These are phyloP conservation scores for Arxiozyma slooffiae DNA, from an alignment of 1,139 yeast genomes.

Conservation along the genomic window DNA sequence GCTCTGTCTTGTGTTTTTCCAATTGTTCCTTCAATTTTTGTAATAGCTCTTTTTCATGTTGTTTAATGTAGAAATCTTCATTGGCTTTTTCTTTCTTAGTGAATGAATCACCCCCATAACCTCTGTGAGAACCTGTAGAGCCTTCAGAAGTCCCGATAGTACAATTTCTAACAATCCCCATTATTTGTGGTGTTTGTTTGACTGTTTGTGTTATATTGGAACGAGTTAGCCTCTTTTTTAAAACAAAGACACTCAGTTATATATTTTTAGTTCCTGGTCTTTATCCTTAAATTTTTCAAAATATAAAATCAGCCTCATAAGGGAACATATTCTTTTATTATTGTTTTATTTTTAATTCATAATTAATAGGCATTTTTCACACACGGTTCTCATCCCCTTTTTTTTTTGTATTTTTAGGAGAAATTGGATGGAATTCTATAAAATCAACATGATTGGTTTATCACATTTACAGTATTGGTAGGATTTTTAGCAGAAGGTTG, in stretches of 20 bases:
- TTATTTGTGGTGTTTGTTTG: constrained; percentile 11
- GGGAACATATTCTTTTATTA: not conserved
- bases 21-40: constrained; percentile 42
- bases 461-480: not conserved
- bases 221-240: constrained; percentile 19
- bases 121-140: constrained; percentile 40
- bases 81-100: constrained; percentile 61
- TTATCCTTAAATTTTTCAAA: not conserved
- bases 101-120: constrained; percentile 44
- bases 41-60: constrained; percentile 55
- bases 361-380: not conserved
- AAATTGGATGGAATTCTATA: not conserved
- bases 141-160: constrained; percentile 29
- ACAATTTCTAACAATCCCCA: not conserved
- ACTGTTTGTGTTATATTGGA: constrained; percentile 27
- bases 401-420: not conserved
- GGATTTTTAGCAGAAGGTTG: not conserved
- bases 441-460: not conserved
- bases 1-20: constrained; percentile 40
- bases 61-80: constrained; percentile 53
- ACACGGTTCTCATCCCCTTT: not conserved
- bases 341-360: not conserved
- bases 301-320: not conserved
- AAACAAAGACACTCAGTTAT: not conserved
- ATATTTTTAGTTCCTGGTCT: not conserved